These are phyloP conservation scores for Candida fluviatilis DNA, from an alignment of 805 yeast species.

Conservation along the genomic window DNA sequence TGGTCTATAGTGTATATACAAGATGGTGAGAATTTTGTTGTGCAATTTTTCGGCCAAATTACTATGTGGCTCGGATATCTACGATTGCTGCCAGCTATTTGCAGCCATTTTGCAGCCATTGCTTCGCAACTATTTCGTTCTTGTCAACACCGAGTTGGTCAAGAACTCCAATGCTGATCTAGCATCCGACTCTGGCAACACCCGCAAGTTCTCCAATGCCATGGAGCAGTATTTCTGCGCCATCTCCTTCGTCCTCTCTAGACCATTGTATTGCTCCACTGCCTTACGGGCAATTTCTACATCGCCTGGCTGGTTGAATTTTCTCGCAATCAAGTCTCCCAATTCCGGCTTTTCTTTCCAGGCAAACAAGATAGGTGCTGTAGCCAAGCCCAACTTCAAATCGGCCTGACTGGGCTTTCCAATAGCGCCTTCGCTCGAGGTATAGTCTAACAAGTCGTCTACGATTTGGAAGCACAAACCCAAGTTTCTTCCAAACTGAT, in stretches of 20 bases:
- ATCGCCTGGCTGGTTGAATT: slow-evolving; percentile 79
- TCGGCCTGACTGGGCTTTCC: slow-evolving; percentile 98
- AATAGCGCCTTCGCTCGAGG: slow-evolving; percentile 75
- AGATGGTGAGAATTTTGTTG: too few species aligned
- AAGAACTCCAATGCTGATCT: slow-evolving; percentile 81
- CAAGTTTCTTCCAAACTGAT: slow-evolving; percentile 86
- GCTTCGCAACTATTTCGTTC: slow-evolving; percentile 74
- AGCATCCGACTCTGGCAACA: slow-evolving; percentile 84
- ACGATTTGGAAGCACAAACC: slow-evolving; percentile 96
- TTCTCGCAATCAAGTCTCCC: slow-evolving; percentile 79
- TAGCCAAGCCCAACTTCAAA: slow-evolving; percentile 87
- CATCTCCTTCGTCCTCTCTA: slow-evolving; percentile 66
- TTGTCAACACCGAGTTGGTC: slow-evolving; percentile 77
- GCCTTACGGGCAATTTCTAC: slow-evolving; percentile 75
- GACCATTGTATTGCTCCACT: slow-evolving; percentile 69
- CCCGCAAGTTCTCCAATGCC: slow-evolving; percentile 69
- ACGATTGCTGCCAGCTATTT: too few species aligned
- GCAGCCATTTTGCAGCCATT: too few species aligned
- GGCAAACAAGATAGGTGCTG: slow-evolving; percentile 93
- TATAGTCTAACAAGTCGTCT: slow-evolving; percentile 93
- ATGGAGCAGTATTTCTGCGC: slow-evolving; percentile 75
- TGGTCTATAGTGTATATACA: too few species aligned
- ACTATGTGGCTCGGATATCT: too few species aligned
- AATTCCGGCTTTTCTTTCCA: slow-evolving; percentile 86
- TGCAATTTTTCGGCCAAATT: too few species aligned